A percentile compares a stretch with the other conserved stretches of the same genome.
phyloP scores from a whole-genome alignment of 192 early-diverging fungal genomes.

The Coemansia sp. region DNA sequence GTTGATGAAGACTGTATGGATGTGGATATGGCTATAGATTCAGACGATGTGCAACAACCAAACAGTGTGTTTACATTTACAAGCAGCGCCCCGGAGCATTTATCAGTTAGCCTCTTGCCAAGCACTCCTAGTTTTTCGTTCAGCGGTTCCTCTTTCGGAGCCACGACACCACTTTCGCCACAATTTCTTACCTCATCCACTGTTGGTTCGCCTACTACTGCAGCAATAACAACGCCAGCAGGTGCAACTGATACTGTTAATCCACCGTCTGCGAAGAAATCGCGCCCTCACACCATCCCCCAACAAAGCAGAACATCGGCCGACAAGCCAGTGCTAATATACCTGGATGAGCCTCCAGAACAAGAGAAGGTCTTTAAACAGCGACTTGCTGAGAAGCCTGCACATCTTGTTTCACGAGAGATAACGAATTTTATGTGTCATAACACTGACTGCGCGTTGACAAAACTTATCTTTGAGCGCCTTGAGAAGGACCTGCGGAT shows the following conservation, averaged over 20 bases:
- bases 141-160: background rate
- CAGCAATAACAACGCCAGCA: constrained; percentile 1
- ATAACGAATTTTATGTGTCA: constrained; percentile 19
- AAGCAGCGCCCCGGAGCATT: background rate
- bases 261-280: background rate
- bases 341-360: constrained; percentile 25
- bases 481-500: constrained; percentile 14
- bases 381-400: constrained; percentile 8
- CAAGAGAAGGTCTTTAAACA: background rate
- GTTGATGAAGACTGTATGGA: constrained; percentile 18
- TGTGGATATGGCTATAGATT: constrained; percentile 14
- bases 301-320: background rate
- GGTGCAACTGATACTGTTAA: background rate
- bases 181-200: background rate
- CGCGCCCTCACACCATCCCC: too few species aligned
- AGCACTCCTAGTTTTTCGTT: background rate
- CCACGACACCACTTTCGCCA: background rate
- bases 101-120: background rate
- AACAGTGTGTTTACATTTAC: background rate
- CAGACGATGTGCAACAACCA: background rate
- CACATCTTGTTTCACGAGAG: constrained; percentile 24
- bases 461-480: constrained; percentile 15
- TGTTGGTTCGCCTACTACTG: background rate
- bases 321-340: constrained; percentile 21
- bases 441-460: constrained; percentile 18